These are phyloP conservation scores for Anthracocystis walkeri DNA, from an alignment of 1,284 basidiomycete genomes.

Conservation along the genomic window DNA sequence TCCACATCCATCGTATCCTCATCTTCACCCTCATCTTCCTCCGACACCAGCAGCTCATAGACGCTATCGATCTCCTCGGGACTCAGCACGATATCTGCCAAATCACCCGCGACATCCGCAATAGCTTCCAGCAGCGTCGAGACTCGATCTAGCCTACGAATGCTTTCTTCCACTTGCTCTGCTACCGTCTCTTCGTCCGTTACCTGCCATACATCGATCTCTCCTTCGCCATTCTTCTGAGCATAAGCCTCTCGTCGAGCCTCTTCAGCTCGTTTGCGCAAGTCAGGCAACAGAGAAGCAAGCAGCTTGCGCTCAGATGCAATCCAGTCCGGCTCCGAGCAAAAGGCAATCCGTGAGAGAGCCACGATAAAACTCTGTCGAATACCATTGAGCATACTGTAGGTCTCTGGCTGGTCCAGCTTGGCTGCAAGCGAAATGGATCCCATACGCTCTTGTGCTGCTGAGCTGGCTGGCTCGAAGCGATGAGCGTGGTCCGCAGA, in stretches of 20 bases:
- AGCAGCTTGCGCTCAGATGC: constrained; percentile 29
- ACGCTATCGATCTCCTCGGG: constrained; percentile 61
- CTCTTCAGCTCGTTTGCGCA: constrained; percentile 8
- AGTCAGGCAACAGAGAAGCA: constrained; percentile 11
- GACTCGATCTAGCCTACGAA: constrained; percentile 24
- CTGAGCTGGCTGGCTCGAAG: constrained; percentile 9
- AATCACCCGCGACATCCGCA: constrained; percentile 54
- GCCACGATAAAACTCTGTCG: constrained; percentile 60
- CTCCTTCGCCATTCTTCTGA: background rate
- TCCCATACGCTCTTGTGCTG: constrained; percentile 26
- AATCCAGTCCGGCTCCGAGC: constrained; percentile 61
- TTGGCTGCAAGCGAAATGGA: constrained; percentile 46
- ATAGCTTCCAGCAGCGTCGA: constrained; percentile 52
- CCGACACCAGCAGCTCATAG: constrained; percentile 52
- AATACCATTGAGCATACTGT: constrained; percentile 62
- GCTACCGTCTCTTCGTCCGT: constrained; percentile 15
- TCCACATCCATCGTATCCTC: constrained; percentile 30
- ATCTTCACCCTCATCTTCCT: constrained; percentile 32
- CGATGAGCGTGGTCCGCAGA: constrained; percentile 12
- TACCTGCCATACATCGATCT: background rate
- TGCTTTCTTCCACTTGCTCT: constrained; percentile 21
- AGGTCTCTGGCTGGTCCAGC: constrained; percentile 50
- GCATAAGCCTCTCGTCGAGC: background rate
- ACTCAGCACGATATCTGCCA: constrained; percentile 59
- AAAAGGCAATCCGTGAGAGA: constrained; percentile 57